These are phyloP conservation scores for Periconia digitata DNA, from an alignment of 2,329 filamentous ascomycete genomes.

Conservation along the genomic window DNA sequence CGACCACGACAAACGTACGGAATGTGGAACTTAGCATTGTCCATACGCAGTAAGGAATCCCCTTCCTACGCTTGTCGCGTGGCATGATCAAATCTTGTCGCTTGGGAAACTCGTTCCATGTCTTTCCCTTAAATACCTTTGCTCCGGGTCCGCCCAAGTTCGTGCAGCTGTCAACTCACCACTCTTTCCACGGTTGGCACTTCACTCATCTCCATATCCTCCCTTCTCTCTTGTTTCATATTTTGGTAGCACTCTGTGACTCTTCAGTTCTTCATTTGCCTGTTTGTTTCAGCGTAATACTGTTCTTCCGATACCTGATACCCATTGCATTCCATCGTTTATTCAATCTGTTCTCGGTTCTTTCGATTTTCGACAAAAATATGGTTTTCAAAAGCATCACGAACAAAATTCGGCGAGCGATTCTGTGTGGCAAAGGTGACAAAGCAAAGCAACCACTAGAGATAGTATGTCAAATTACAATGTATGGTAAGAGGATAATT, in stretches of 20 bases:
- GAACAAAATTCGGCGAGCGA: slow-evolving; percentile 18
- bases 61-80: slow-evolving; percentile 10
- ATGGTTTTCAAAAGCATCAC: slow-evolving; percentile 29
- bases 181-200: slow-evolving; percentile 1
- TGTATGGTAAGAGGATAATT: neutral
- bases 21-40: slow-evolving; percentile 33
- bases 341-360: neutral
- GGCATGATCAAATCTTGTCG: slow-evolving; percentile 14
- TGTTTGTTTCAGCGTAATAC: slow-evolving; percentile 1
- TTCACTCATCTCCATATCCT: slow-evolving; percentile 1
- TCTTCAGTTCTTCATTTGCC: slow-evolving; percentile 1
- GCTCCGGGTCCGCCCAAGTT: slow-evolving; percentile 3
- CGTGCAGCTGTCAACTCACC: slow-evolving; percentile 3
- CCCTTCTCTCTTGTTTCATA: slow-evolving; percentile 5
- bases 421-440: slow-evolving; percentile 30
- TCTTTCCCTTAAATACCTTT: slow-evolving; percentile 13
- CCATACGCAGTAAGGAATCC: slow-evolving; percentile 33
- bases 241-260: slow-evolving; percentile 6
- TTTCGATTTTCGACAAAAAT: neutral
- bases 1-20: slow-evolving; percentile 9
- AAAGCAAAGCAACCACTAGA: slow-evolving; percentile 24
- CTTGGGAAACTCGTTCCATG: slow-evolving; percentile 23
- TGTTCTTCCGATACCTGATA: slow-evolving; percentile 12
- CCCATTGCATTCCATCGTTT: slow-evolving; percentile 1
- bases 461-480: slow-evolving; percentile 15